These are phyloP conservation scores for Echium plantagineum DNA, from an alignment of 257 asterid species.

Conservation along the genomic window DNA sequence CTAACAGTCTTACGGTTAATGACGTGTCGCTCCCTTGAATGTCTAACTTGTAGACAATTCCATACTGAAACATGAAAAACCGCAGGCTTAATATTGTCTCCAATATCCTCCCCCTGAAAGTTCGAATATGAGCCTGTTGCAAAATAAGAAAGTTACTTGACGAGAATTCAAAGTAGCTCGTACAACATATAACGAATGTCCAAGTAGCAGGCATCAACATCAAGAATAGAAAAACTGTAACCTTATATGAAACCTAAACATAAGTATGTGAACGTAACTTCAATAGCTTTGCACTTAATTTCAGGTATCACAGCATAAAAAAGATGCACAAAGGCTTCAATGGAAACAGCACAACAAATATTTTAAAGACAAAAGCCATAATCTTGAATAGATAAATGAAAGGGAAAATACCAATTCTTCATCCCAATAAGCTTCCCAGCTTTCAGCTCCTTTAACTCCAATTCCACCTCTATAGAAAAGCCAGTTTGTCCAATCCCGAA, in stretches of 20 bases:
- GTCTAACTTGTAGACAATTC: slow-evolving; percentile 69
- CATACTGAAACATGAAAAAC: slow-evolving; percentile 90
- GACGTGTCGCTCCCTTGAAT: slow-evolving; percentile 65
- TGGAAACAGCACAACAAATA: slow-evolving; percentile 11
- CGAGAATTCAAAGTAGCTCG: neutral
- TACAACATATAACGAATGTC: neutral
- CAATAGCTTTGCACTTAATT: neutral
- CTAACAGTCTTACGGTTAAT: slow-evolving; percentile 44
- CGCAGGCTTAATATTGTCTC: slow-evolving; percentile 89
- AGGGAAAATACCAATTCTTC: slow-evolving; percentile 73
- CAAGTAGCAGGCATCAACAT: neutral
- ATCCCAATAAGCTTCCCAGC: slow-evolving; percentile 99
- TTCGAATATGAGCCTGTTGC: slow-evolving; percentile 89
- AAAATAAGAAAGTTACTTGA: neutral
- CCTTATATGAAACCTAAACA: no score
- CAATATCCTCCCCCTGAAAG: slow-evolving; percentile 76
- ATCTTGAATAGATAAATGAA: neutral
- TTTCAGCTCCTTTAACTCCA: slow-evolving; percentile 97
- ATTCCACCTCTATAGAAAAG: slow-evolving; percentile 97
- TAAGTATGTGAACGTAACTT: neutral
- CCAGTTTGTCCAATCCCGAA: slow-evolving; percentile 98
- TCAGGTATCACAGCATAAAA: neutral
- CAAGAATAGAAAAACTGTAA: no score
- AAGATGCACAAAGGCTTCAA: slow-evolving; percentile 1
- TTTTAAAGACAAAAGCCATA: slow-evolving; percentile 7